These are phyloP conservation scores for Podila epicladia DNA, from an alignment of 192 early-diverging fungal genomes.

Conservation along the genomic window DNA sequence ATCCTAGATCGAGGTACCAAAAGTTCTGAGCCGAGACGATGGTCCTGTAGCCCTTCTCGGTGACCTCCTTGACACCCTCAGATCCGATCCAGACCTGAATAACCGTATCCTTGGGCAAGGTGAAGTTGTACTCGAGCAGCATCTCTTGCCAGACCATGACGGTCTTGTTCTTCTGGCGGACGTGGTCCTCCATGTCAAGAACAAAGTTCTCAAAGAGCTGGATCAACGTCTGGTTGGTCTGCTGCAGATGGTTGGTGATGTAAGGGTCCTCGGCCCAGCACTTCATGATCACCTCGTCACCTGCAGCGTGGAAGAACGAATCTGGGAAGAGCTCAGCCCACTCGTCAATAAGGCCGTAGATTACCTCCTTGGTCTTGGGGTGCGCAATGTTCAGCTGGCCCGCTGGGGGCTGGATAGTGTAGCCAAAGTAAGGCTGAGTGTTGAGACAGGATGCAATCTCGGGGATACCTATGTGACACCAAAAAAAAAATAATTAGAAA, in stretches of 20 bases:
- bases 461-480: conserved; percentile 20
- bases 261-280: conserved; percentile 45
- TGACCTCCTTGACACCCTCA: conserved; percentile 39
- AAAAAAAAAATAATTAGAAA: background rate
- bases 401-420: conserved; percentile 58
- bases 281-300: conserved; percentile 50
- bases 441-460: conserved; percentile 44
- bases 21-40: conserved; percentile 28
- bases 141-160: conserved; percentile 62
- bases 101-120: conserved; percentile 45
- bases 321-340: conserved; percentile 55
- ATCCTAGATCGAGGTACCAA: conserved; percentile 26
- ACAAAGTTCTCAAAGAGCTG: conserved; percentile 49
- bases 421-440: conserved; percentile 37
- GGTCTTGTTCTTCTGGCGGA: conserved; percentile 50
- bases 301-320: conserved; percentile 57
- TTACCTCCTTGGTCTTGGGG: conserved; percentile 52
- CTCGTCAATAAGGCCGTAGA: conserved; percentile 54
- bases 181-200: conserved; percentile 36
- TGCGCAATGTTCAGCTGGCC: conserved; percentile 64
- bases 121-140: conserved; percentile 48
- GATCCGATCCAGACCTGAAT: conserved; percentile 55
- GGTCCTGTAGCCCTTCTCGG: conserved; percentile 29
- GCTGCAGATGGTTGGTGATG: conserved; percentile 25
- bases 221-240: conserved; percentile 28